Evolutionary conservation across 257 asterid species (phyloP).

Genomic region (Primulina tabacum): DNA sequence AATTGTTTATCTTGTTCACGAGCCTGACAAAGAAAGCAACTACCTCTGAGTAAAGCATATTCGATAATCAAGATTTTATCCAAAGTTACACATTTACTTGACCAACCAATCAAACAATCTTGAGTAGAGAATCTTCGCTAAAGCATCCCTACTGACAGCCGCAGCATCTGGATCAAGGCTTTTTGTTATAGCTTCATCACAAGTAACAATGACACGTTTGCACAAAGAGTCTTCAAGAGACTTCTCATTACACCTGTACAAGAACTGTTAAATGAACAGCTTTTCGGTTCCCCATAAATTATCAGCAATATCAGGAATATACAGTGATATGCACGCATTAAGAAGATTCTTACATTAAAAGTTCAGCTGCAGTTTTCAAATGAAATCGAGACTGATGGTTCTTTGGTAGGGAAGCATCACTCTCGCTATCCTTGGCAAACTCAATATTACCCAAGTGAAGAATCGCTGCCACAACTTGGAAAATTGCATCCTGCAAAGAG

Average conservation of each 20-base stretch:
- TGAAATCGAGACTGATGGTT: constrained; percentile 71
- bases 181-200: constrained; percentile 81
- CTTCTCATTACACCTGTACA: constrained; percentile 68
- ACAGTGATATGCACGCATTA: constrained; percentile 14
- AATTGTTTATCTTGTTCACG: constrained; percentile 75
- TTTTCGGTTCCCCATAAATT: constrained; percentile 14
- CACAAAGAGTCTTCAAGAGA: constrained; percentile 79
- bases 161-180: constrained; percentile 71
- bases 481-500: constrained; percentile 69
- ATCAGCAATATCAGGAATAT: constrained; percentile 5
- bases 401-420: constrained; percentile 79
- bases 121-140: constrained; percentile 77
- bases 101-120: constrained; percentile 87
- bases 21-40: constrained; percentile 53
- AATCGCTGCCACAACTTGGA: constrained; percentile 85
- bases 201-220: constrained; percentile 85
- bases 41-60: constrained; percentile 13
- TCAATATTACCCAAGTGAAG: constrained; percentile 88
- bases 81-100: constrained; percentile 1
- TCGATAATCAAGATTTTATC: constrained; percentile 1
- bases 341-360: constrained; percentile 49
- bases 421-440: constrained; percentile 62
- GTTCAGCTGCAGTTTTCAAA: constrained; percentile 73
- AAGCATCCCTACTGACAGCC: constrained; percentile 70
- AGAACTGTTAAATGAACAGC: constrained; percentile 22